A percentile compares a stretch with the other conserved stretches of the same genome.
phyloP scores from a whole-genome alignment of 2,329 filamentous ascomycete genomes.

The Diaporthe velutina region DNA sequence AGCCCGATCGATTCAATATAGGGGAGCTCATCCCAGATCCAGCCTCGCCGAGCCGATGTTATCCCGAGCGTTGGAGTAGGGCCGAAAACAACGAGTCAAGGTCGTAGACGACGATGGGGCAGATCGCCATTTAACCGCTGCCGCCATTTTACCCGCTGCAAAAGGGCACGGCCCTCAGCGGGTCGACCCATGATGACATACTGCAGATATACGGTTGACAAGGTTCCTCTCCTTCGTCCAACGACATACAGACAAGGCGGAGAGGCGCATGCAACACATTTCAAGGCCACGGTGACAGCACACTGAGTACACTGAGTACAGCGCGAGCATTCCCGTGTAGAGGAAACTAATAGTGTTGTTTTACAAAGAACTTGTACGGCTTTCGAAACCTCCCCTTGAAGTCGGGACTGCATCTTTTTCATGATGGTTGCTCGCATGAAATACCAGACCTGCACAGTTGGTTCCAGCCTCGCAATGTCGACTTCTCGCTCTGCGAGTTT shows the following conservation, averaged over 20 bases:
- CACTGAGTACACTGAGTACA: neutral
- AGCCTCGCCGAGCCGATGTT: conserved; percentile 12
- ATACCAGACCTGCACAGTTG: neutral
- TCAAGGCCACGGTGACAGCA: neutral
- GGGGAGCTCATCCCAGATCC: neutral
- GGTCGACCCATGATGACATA: neutral
- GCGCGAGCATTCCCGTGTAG: neutral
- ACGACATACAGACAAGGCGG: neutral
- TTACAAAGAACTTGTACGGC: neutral
- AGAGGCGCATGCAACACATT: neutral
- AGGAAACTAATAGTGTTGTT: no score
- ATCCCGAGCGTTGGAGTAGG: conserved; percentile 7
- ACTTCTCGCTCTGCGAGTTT: neutral
- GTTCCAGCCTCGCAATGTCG: neutral
- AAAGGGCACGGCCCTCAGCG: neutral
- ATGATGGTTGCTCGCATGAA: neutral
- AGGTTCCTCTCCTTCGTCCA: neutral
- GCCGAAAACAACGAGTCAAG: conserved; percentile 15
- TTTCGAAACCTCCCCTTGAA: neutral
- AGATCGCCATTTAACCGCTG: conserved; percentile 28
- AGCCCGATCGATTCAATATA: neutral
- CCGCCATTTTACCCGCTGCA: conserved; percentile 28
- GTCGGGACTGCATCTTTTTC: neutral
- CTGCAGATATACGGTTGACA: neutral
- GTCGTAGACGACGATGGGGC: neutral